Evolutionary conservation across 805 yeast genomes (phyloP).

Genomic region (Saturnispora galanensis): DNA sequence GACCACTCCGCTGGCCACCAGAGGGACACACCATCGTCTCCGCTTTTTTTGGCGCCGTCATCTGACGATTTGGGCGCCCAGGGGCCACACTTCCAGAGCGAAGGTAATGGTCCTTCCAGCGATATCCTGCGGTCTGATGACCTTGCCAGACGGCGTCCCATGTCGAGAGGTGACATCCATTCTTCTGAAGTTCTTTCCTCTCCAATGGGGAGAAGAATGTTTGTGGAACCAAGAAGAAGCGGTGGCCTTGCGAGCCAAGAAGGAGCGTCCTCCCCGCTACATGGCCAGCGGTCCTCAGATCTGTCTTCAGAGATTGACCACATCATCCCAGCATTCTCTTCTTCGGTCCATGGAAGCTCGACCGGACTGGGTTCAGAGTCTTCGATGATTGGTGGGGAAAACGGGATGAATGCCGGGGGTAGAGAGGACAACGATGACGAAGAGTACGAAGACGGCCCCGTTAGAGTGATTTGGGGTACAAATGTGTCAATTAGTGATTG

Average conservation of each 20-base stretch:
- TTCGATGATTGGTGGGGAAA: conserved; percentile 1
- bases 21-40: conserved; percentile 13
- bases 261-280: conserved; percentile 5
- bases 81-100: too few relatives aligned
- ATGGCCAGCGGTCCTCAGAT: conserved; percentile 1
- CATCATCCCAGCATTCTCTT: conserved; percentile 13
- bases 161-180: conserved; percentile 70
- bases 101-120: conserved; percentile 2
- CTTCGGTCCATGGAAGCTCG: conserved; percentile 7
- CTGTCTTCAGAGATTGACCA: conserved; percentile 13
- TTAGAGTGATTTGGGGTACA: conserved; percentile 96
- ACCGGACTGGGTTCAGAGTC: conserved; percentile 5
- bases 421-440: conserved; percentile 20
- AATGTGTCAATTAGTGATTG: conserved; percentile 89
- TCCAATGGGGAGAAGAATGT: conserved; percentile 54
- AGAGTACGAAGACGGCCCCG: conserved; percentile 47
- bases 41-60: conserved; percentile 10
- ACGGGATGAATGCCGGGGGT: not conserved
- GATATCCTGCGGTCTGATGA: conserved; percentile 30
- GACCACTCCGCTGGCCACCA: conserved; percentile 9
- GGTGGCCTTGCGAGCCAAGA: not conserved
- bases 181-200: conserved; percentile 60
- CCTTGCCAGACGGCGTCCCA: conserved; percentile 35
- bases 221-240: conserved; percentile 30
- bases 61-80: conserved; percentile 31